Evolutionary conservation across 805 yeast genomes (phyloP), one percentile per base, ranked within the genome.

Genomic region (Suhomyces pyralidae): DNA sequence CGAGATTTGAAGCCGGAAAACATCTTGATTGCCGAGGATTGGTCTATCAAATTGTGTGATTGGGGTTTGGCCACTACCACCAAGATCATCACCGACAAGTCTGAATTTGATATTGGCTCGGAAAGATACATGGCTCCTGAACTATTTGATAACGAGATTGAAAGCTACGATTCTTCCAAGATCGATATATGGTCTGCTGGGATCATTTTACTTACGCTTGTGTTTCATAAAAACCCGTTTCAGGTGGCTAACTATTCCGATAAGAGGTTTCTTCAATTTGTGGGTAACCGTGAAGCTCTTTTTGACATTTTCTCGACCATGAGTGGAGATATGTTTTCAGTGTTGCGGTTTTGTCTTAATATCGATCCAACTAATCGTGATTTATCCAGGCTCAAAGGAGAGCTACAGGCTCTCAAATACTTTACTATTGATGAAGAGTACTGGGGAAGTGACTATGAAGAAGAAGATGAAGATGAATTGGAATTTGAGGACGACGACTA

Each of bases 61-160:
- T 81, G 83, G 78, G 85, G 85, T 1, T 69, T 81, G 56, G 84
- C 85, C 1, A 80, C 85, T 3, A 80, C 81, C 28, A 66, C 70
- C 30, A 72, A 73, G 46, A 69, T 72, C 45, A 84, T 89, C 60
- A 70, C 81, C 34, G 91, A 90, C 62, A 65, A 58, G 22, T 61
- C 57, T 46, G 79, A 74, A 54, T 88, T 90, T 66, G 96, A 89
- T 55, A 88, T 90, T 53, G 97, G 97, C 22, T 83, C 90, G 51
- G 96, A 90, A 69, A 78, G 96, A 56, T 91, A 91, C 69, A 91
- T 91, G 97, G 96, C 97, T 0, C 97, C 97, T 1, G 97, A 91
- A 65, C 71, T 90, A 52, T 85, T 90, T 64, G 96, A 90, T 51
- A 59, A 67, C 12, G 71, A 72, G 40, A 70, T 82, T 47, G 81